Conservation (phyloP, 2,329 filamentous ascomycete genomes). For the Aspergillus nomiae region DNA sequence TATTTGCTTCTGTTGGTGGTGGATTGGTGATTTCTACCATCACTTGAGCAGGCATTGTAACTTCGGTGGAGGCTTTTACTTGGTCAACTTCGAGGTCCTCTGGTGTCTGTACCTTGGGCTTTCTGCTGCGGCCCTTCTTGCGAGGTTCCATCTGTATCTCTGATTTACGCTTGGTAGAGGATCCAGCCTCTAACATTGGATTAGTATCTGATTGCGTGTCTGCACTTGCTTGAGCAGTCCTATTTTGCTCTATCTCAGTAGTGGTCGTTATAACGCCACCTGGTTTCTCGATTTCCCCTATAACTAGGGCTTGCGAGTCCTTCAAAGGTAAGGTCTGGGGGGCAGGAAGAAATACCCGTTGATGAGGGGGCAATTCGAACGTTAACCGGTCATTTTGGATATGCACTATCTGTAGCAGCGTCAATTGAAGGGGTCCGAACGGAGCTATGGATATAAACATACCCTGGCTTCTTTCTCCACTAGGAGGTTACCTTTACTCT, state of each 20-base stretch:
- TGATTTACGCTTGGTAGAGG: slow-evolving; percentile 19
- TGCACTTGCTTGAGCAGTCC: not conserved
- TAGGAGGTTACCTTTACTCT: slow-evolving; percentile 26
- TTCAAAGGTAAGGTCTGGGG: not conserved
- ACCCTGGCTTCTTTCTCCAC: slow-evolving; percentile 49
- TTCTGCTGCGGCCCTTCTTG: slow-evolving; percentile 7
- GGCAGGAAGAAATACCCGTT: slow-evolving; percentile 34
- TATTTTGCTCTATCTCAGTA: not conserved
- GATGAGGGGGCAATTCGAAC: slow-evolving; percentile 43
- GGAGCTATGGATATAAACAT: slow-evolving; percentile 15
- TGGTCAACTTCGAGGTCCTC: not conserved
- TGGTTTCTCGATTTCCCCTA: not conserved
- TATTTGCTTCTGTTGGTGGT: not conserved
- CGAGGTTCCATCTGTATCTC: slow-evolving; percentile 6
- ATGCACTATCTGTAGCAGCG: slow-evolving; percentile 31
- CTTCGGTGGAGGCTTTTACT: not conserved
- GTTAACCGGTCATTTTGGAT: slow-evolving; percentile 36
- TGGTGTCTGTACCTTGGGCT: not conserved
- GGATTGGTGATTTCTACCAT: slow-evolving; percentile 2
- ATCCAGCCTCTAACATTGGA: not conserved
- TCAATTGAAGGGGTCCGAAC: not conserved
- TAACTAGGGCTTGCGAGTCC: not conserved
- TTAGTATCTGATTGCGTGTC: not conserved
- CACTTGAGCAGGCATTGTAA: not conserved
- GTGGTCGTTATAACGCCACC: not conserved